phyloP scores from a whole-genome alignment of 495 filamentous ascomycete species.

The Bacidia rubella region DNA sequence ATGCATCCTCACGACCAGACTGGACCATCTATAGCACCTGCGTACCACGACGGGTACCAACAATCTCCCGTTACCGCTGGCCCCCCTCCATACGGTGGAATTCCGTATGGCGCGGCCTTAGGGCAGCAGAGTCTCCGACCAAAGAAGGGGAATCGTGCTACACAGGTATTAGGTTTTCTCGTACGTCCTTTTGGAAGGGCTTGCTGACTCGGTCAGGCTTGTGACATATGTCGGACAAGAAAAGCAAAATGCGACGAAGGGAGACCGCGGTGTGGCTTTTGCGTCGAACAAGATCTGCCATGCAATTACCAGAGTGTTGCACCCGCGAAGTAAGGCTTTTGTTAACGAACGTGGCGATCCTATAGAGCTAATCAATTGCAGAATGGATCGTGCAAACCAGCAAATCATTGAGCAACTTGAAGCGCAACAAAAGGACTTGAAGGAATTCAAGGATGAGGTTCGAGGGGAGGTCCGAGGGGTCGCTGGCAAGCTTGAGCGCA shows the following conservation, averaged over 20 bases:
- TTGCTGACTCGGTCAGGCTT: slow-evolving; percentile 32
- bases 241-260: slow-evolving; percentile 55
- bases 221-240: slow-evolving; percentile 45
- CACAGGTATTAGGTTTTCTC: slow-evolving; percentile 10
- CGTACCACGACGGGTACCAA: slow-evolving; percentile 13
- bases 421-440: slow-evolving; percentile 13
- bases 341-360: background rate
- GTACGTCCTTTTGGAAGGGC: background rate
- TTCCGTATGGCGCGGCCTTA: slow-evolving; percentile 8
- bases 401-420: slow-evolving; percentile 17
- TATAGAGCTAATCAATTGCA: slow-evolving; percentile 7
- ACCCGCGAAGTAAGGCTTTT: slow-evolving; percentile 38
- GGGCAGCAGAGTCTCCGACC: slow-evolving; percentile 12
- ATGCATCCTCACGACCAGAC: slow-evolving; percentile 16
- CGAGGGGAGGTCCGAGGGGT: slow-evolving; percentile 9
- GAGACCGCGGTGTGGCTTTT: slow-evolving; percentile 43
- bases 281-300: slow-evolving; percentile 39
- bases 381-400: slow-evolving; percentile 21
- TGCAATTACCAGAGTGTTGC: slow-evolving; percentile 50
- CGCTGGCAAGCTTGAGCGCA: slow-evolving; percentile 14
- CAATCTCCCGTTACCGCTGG: slow-evolving; percentile 16
- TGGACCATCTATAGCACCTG: slow-evolving; percentile 2
- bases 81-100: slow-evolving; percentile 13
- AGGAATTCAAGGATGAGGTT: slow-evolving; percentile 10
- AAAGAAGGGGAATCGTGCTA: slow-evolving; percentile 18